These are phyloP conservation scores for Oemleria cerasiformis DNA, from an alignment of 306 rosid genomes.

Conservation along the genomic window DNA sequence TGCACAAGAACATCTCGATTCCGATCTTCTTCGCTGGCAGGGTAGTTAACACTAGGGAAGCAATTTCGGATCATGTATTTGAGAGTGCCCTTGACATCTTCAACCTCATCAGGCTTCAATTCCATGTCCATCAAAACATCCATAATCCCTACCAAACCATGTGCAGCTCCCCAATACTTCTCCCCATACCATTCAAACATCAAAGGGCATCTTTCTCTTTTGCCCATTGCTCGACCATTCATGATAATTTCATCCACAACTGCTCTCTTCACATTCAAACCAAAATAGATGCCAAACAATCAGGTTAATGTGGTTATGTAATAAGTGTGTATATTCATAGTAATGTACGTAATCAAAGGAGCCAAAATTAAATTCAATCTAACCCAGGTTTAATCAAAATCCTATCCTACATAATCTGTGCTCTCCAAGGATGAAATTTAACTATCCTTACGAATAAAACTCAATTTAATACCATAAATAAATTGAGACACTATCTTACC, in stretches of 20 bases:
- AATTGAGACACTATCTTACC: slow-evolving; percentile 38
- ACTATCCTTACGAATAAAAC: background rate
- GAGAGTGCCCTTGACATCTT: slow-evolving; percentile 64
- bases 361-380: background rate
- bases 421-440: background rate
- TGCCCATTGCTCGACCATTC: slow-evolving; percentile 60
- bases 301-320: background rate
- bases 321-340: too few species aligned
- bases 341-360: background rate
- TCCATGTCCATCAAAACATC: slow-evolving; percentile 73
- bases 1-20: slow-evolving; percentile 61
- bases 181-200: slow-evolving; percentile 82
- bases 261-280: slow-evolving; percentile 29
- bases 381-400: background rate
- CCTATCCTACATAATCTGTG: background rate
- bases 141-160: slow-evolving; percentile 80
- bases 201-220: slow-evolving; percentile 51
- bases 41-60: slow-evolving; percentile 65
- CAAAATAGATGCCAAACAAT: slow-evolving; percentile 10
- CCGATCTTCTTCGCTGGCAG: slow-evolving; percentile 55
- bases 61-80: slow-evolving; percentile 54
- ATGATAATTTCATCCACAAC: slow-evolving; percentile 53
- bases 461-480: background rate
- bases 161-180: slow-evolving; percentile 85
- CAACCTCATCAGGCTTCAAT: slow-evolving; percentile 62